These are phyloP conservation scores for Cucurbita argyrosperma DNA, from an alignment of 306 rosid genomes.

Conservation along the genomic window DNA sequence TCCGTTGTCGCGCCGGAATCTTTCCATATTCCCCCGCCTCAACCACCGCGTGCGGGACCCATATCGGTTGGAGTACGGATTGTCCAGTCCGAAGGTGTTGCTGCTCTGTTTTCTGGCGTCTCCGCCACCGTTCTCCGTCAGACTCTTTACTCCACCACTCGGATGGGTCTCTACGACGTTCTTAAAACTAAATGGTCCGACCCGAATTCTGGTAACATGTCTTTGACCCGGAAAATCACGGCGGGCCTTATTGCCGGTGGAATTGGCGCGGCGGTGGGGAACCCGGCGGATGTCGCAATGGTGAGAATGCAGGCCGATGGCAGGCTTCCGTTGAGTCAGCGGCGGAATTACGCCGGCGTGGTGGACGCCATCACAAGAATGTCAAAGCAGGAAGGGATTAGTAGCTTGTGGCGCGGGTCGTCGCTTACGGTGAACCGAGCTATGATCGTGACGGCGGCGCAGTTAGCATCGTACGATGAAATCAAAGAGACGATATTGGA, in stretches of 20 bases:
- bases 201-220: slow-evolving; percentile 26
- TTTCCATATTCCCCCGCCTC: not conserved
- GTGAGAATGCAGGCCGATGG: slow-evolving; percentile 94
- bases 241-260: slow-evolving; percentile 67
- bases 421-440: slow-evolving; percentile 81
- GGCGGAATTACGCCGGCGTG: slow-evolving; percentile 62
- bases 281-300: slow-evolving; percentile 89
- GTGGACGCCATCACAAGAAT: slow-evolving; percentile 49
- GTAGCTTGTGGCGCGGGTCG: slow-evolving; percentile 85
- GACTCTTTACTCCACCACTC: slow-evolving; percentile 7
- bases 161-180: slow-evolving; percentile 6
- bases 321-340: slow-evolving; percentile 39
- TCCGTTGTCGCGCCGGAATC: slow-evolving; percentile 5
- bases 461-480: slow-evolving; percentile 68
- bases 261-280: slow-evolving; percentile 67
- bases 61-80: slow-evolving; percentile 11
- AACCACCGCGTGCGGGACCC: slow-evolving; percentile 19
- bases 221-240: slow-evolving; percentile 25
- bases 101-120: not conserved
- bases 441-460: slow-evolving; percentile 89
- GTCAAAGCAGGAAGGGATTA: slow-evolving; percentile 49
- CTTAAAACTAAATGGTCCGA: slow-evolving; percentile 49
- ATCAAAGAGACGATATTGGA: slow-evolving; percentile 55
- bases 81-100: not conserved
- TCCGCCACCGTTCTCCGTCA: slow-evolving; percentile 6